Conservation (phyloP, 805 yeast species). For the Wickerhamiella alocasiicola region DNA sequence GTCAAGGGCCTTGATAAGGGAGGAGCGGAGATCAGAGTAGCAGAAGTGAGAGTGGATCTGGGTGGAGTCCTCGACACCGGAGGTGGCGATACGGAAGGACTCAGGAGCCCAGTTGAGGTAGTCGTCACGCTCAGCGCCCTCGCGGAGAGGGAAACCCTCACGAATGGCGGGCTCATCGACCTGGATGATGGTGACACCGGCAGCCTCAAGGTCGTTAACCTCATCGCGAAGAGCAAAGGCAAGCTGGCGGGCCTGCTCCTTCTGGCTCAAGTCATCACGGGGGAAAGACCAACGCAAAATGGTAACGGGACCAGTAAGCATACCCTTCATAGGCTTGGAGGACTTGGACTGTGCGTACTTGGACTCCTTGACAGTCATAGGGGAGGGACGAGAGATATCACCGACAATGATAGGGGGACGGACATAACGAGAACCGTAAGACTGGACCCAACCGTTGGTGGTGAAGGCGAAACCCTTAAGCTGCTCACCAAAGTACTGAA, state of each 20-base stretch:
- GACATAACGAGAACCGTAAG: constrained; percentile 99
- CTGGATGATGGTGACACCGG: constrained; percentile 95
- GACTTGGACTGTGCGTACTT: constrained; percentile 97
- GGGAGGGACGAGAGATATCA: constrained; percentile 95
- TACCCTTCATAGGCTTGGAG: constrained; percentile 96
- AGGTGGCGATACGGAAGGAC: constrained; percentile 98
- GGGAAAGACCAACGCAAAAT: constrained; percentile 99
- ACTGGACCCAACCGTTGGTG: constrained; percentile 99
- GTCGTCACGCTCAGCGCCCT: constrained; percentile 90
- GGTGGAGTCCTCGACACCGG: constrained; percentile 89
- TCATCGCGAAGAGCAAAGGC: constrained; percentile 97
- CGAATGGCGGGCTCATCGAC: constrained; percentile 99
- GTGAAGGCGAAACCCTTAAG: constrained; percentile 97
- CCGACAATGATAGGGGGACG: constrained; percentile 99
- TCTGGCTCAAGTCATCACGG: constrained; percentile 91
- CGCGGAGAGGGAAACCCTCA: constrained; percentile 99
- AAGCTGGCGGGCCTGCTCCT: constrained; percentile 90
- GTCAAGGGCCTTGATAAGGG: constrained; percentile 98
- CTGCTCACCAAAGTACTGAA: constrained; percentile 99
- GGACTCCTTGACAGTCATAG: constrained; percentile 98
- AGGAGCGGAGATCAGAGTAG: constrained; percentile 99
- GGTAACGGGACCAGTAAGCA: constrained; percentile 99
- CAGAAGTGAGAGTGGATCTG: constrained; percentile 99
- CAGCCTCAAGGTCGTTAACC: constrained; percentile 95
- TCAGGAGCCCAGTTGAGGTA: constrained; percentile 99